Evolutionary conservation across 805 yeast species (phyloP).

Genomic region (Saccharomycopsis malanga): DNA sequence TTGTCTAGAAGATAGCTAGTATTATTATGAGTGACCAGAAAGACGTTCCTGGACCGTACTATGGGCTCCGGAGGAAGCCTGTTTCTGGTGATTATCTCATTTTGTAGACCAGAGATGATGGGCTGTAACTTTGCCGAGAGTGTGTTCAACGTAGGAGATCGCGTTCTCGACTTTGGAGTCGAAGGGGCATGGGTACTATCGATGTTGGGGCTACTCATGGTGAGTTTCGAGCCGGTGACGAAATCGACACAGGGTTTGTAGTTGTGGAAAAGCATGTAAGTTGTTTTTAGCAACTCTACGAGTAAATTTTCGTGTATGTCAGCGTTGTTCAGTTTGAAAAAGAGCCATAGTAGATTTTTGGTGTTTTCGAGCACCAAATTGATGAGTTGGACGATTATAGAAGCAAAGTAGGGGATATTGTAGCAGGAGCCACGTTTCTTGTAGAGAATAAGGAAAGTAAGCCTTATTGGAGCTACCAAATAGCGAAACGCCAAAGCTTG

Average conservation of each 20-base stretch:
- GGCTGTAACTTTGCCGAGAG: background rate
- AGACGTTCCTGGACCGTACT: too few species aligned
- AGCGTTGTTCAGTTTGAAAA: constrained; percentile 1
- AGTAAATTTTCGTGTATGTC: constrained; percentile 6
- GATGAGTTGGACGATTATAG: background rate
- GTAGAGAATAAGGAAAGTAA: constrained; percentile 7
- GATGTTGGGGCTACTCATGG: background rate
- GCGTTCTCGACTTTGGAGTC: background rate
- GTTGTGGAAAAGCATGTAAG: constrained; percentile 9
- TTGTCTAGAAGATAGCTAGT: background rate
- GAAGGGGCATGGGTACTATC: background rate
- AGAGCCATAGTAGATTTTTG: constrained; percentile 16
- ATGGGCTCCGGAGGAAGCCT: background rate
- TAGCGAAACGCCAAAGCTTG: constrained; percentile 1
- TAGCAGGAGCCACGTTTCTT: constrained; percentile 1
- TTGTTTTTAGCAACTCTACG: constrained; percentile 9
- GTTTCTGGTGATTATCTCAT: background rate
- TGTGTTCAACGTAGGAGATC: background rate
- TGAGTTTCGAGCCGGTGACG: background rate
- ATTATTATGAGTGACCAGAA: too few species aligned
- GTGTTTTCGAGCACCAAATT: constrained; percentile 3
- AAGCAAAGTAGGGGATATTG: background rate
- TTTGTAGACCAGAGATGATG: background rate
- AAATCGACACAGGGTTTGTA: constrained; percentile 5
- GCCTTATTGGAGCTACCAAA: constrained; percentile 10